These are phyloP conservation scores for Akebia trifoliata DNA, from an alignment of 164 flowering plant genomes.

Conservation along the genomic window DNA sequence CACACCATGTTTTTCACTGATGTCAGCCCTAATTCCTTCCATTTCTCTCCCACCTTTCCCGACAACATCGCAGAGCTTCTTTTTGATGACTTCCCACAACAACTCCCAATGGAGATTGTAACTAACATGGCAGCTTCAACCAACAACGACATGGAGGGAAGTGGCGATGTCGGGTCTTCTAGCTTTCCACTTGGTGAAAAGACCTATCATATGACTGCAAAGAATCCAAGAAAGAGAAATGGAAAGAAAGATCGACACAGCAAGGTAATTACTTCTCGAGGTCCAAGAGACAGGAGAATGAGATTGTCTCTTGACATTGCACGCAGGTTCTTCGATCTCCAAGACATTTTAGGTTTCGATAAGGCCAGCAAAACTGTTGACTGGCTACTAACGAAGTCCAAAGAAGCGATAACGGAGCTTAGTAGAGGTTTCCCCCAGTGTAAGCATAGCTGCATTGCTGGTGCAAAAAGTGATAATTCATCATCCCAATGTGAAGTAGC, in stretches of 20 bases:
- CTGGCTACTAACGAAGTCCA: conserved; percentile 55
- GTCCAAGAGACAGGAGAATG: conserved; percentile 72
- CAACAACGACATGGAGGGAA: too few relatives aligned
- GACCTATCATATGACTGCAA: too few relatives aligned
- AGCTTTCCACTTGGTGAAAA: too few relatives aligned
- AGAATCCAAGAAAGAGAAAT: conserved; percentile 21
- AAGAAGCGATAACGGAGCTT: conserved; percentile 48
- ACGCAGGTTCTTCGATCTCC: conserved; percentile 51
- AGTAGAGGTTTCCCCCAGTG: conserved; percentile 1
- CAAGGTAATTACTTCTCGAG: conserved; percentile 66
- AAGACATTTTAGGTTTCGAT: conserved; percentile 63
- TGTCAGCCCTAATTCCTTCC: conserved; percentile 10
- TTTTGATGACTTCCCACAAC: neutral
- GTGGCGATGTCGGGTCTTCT: too few relatives aligned
- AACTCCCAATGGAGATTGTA: too few relatives aligned
- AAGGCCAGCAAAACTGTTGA: conserved; percentile 74
- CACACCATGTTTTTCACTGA: conserved; percentile 14
- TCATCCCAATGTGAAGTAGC: conserved; percentile 31
- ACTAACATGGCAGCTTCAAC: too few relatives aligned
- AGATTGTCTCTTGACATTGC: conserved; percentile 72
- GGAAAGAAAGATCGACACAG: conserved; percentile 64
- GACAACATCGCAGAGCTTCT: conserved; percentile 12
- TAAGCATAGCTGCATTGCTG: conserved; percentile 4
- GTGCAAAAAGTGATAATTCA: conserved; percentile 12
- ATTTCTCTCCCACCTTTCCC: conserved; percentile 12